Base-by-base conservation (phyloP, 2,329 filamentous ascomycete species). In the Conoideocrella luteorostrata region DNA sequence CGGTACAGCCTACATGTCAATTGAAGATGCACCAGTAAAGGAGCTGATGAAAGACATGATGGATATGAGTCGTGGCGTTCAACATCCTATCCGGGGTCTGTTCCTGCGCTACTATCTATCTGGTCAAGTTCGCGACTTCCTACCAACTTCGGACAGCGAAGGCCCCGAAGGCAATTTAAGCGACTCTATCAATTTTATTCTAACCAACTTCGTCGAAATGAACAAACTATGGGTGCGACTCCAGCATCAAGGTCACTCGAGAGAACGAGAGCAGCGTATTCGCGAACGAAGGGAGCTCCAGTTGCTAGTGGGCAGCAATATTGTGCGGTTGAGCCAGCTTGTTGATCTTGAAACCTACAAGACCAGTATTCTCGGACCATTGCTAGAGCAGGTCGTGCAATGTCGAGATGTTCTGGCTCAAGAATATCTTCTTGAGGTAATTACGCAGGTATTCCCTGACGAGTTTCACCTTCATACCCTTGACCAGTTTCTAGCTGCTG, bases 21-120 rank as follows among this genome's bases (percentile, higher is more conserved):
- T 98, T 60, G 86, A 93, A 58, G 93, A 97, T 75, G 93, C 94
- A 46, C 93, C 93, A 1, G 93, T 98, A 54, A 98, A 98, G 70
- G 93, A 98, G 72, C 88, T 98, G 50, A 98, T 98, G 93, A 98
- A 98, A 69, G 93, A 98, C 66, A 98, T 98, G 93, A 98, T 98
- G 93, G 93, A 98, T 67, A 98, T 98, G 93, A 97, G 89, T 67
- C 80, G 93, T 50, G 93, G 93, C 45, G 90, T 98, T 18, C 93
- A 98, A 61, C 93, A 98, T 66, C 93, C 93, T 13, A 90, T 96
- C 50, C 87, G 93, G 46, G 93, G 93, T 15, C 74, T 98, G 44
- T 98, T 98, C 63, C 70, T 98, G 57, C 83, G 93, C 60, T 98
- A 98, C 68, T 98, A 96, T 62, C 78, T 98, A 41, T 93, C 88